Conservation (phyloP, 257 asterid genomes). For the Sherardia arvensis region DNA sequence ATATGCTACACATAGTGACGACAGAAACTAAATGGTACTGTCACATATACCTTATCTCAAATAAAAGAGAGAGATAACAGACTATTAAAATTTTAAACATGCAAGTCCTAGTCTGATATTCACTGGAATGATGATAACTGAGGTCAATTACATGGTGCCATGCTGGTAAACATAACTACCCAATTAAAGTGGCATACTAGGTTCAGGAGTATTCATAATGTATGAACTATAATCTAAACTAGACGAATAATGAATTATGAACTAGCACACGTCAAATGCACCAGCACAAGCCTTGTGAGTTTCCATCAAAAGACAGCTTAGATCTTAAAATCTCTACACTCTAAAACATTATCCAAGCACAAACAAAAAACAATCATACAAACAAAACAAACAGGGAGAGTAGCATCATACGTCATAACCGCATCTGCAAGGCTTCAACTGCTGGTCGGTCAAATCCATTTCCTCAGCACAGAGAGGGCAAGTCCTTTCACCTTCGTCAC, state of each 20-base stretch:
- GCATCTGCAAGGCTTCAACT: slow-evolving; percentile 96
- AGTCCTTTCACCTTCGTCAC: slow-evolving; percentile 82
- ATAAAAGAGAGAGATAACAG: not conserved
- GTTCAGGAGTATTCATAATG: not conserved
- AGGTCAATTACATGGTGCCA: not conserved
- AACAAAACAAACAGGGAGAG: too few relatives aligned
- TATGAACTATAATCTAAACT: too few relatives aligned
- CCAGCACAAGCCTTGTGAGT: not conserved
- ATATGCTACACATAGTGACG: not conserved
- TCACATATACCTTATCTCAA: not conserved
- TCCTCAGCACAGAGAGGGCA: slow-evolving; percentile 99
- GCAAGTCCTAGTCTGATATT: not conserved
- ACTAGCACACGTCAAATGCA: not conserved
- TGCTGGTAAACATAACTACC: not conserved
- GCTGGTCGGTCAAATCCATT: slow-evolving; percentile 99
- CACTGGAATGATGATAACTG: not conserved
- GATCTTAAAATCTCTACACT: not conserved
- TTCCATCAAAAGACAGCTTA: not conserved
- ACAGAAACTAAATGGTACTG: not conserved
- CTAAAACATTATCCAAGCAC: not conserved
- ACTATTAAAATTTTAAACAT: too few relatives aligned
- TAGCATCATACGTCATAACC: slow-evolving; percentile 66
- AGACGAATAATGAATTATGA: not conserved
- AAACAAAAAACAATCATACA: too few relatives aligned
- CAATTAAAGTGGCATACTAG: not conserved